Evolutionary conservation across 129 eudicot species (phyloP).

Genomic region (Arctium lappa): DNA sequence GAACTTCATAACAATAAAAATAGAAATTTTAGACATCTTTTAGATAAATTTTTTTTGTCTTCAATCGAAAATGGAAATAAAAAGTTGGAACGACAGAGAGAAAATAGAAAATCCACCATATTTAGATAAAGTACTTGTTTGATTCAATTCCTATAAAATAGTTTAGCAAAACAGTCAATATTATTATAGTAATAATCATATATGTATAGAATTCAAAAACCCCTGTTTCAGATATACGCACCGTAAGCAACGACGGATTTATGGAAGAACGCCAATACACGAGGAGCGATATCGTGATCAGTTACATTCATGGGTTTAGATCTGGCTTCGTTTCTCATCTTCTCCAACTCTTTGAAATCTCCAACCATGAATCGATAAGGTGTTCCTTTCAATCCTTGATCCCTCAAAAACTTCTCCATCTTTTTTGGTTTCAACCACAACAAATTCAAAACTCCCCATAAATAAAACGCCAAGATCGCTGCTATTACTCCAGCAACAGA

Average conservation of each 20-base stretch:
- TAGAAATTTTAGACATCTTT: no score
- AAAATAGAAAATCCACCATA: no score
- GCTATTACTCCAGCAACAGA: neutral
- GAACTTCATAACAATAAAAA: no score
- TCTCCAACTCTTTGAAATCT: slow-evolving; percentile 10
- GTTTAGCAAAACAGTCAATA: no score
- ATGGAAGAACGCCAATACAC: neutral
- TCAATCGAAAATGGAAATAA: no score
- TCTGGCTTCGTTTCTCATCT: slow-evolving; percentile 6
- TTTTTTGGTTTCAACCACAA: neutral
- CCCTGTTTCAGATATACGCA: neutral
- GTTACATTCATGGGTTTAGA: slow-evolving; percentile 10
- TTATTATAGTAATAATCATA: no score
- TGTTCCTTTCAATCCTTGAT: slow-evolving; percentile 14
- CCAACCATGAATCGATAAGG: slow-evolving; percentile 17
- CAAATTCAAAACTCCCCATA: neutral
- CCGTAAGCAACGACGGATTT: neutral
- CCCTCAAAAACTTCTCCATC: neutral
- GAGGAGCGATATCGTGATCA: neutral
- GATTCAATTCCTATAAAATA: no score
- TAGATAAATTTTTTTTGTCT: no score
- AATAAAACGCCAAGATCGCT: neutral
- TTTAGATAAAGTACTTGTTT: no score
- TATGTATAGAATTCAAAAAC: no score
- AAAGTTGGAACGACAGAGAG: no score